phyloP scores from a whole-genome alignment of 192 early-diverging fungal genomes.

The Rhizophagus prolifer region DNA sequence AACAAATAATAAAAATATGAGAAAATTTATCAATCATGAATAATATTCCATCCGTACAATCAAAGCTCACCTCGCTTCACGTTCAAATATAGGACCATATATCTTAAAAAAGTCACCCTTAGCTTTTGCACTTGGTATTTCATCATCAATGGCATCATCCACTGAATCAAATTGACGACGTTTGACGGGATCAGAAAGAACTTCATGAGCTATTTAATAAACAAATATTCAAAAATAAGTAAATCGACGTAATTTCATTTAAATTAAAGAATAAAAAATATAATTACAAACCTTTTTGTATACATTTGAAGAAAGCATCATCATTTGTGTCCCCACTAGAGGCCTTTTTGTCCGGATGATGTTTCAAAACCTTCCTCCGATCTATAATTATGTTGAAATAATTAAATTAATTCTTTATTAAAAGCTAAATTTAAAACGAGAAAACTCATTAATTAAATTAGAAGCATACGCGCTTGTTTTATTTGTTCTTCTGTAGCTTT shows the following conservation, averaged over 20 bases:
- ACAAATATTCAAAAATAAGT: neutral
- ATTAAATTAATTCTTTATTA: neutral
- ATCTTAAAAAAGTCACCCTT: slow-evolving; percentile 83
- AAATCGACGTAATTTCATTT: neutral
- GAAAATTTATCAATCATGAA: neutral
- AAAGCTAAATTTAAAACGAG: neutral
- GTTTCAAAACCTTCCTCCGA: slow-evolving; percentile 91
- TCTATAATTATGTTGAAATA: slow-evolving; percentile 34
- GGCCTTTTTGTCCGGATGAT: slow-evolving; percentile 99
- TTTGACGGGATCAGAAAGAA: slow-evolving; percentile 84
- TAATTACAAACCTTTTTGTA: slow-evolving; percentile 57
- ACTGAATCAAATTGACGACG: slow-evolving; percentile 96
- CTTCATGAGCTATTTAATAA: slow-evolving; percentile 77
- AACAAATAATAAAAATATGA: neutral
- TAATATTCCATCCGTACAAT: neutral
- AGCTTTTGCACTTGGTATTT: slow-evolving; percentile 70
- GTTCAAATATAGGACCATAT: slow-evolving; percentile 78
- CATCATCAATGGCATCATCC: slow-evolving; percentile 80
- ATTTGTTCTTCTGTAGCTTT: slow-evolving; percentile 92
- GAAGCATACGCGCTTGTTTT: slow-evolving; percentile 61
- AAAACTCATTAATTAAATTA: neutral
- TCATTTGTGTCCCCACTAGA: slow-evolving; percentile 71
- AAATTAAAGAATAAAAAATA: neutral
- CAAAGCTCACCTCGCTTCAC: slow-evolving; percentile 56
- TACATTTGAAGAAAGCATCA: slow-evolving; percentile 99